These are phyloP conservation scores for Elsinoe necatrix DNA, from an alignment of 2,329 filamentous ascomycete species.

Conservation along the genomic window DNA sequence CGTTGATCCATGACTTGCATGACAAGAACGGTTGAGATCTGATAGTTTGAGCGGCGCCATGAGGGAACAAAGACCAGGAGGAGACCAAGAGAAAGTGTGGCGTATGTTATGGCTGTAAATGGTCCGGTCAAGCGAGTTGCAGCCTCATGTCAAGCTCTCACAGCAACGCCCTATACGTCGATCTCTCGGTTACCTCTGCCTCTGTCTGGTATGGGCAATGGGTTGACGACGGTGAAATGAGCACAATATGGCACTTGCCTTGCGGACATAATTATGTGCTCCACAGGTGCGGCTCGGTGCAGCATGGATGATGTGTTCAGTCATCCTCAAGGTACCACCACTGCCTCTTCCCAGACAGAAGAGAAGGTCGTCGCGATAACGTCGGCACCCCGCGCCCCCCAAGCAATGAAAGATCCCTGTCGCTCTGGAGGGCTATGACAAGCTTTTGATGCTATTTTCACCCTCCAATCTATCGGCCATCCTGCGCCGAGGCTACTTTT, in stretches of 20 bases:
- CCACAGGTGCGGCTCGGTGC: not conserved
- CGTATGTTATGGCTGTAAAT: not conserved
- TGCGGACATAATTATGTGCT: not conserved
- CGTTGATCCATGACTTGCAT: not conserved
- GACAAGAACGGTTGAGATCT: not conserved
- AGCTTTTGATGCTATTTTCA: conserved; percentile 5
- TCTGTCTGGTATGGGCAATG: not conserved
- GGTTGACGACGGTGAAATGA: not conserved
- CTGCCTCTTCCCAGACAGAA: not conserved
- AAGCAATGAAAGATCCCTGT: not conserved
- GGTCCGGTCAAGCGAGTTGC: not conserved
- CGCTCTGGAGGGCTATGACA: not conserved
- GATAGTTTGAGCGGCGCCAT: not conserved
- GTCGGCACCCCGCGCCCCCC: not conserved
- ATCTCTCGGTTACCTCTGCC: not conserved
- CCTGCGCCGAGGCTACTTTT: not conserved
- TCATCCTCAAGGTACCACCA: not conserved
- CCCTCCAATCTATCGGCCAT: not conserved
- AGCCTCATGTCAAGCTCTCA: not conserved
- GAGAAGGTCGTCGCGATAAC: not conserved
- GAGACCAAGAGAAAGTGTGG: not conserved
- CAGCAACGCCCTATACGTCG: not conserved
- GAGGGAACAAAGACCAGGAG: not conserved
- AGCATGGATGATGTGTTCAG: not conserved
- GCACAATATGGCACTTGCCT: not conserved